A percentile compares a stretch with the other conserved stretches of the same genome.
Evolutionary conservation across 1,139 yeast genomes (phyloP).

Genomic region (Nakaseomyces nivariensis): DNA sequence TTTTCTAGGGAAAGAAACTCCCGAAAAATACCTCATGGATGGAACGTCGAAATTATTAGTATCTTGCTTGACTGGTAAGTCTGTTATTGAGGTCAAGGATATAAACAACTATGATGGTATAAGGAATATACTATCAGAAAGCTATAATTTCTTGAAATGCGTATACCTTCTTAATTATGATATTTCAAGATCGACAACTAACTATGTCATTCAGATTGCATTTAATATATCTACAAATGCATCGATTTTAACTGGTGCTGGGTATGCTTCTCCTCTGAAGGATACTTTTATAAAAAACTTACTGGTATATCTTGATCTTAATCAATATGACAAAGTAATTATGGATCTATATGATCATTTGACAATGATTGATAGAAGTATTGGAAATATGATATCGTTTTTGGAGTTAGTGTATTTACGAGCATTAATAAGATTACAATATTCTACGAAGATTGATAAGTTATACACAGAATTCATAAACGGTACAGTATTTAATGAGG

Average conservation of each 20-base stretch:
- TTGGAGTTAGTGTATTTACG: not conserved
- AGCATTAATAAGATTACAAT: not conserved
- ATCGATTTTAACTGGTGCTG: not conserved
- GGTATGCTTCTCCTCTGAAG: not conserved
- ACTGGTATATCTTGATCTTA: not conserved
- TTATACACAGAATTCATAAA: not conserved
- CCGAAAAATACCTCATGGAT: not conserved
- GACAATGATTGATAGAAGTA: not conserved
- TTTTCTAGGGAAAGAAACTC: not conserved
- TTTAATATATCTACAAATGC: not conserved
- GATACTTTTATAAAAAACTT: not conserved
- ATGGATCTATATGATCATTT: not conserved
- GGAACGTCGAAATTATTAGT: not conserved
- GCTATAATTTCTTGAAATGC: conserved; percentile 1
- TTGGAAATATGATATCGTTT: not conserved
- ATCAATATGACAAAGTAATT: not conserved
- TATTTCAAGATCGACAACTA: conserved; percentile 5
- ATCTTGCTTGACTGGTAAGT: not conserved
- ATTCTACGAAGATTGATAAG: not conserved
- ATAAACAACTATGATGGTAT: not conserved
- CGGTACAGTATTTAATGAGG: not conserved
- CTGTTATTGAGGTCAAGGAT: not conserved
- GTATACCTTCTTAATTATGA: conserved; percentile 6
- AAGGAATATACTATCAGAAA: not conserved
- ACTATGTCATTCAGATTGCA: not conserved